Evolutionary conservation across 495 filamentous ascomycete species (phyloP).

Genomic region (Chlorociboria aeruginascens): DNA sequence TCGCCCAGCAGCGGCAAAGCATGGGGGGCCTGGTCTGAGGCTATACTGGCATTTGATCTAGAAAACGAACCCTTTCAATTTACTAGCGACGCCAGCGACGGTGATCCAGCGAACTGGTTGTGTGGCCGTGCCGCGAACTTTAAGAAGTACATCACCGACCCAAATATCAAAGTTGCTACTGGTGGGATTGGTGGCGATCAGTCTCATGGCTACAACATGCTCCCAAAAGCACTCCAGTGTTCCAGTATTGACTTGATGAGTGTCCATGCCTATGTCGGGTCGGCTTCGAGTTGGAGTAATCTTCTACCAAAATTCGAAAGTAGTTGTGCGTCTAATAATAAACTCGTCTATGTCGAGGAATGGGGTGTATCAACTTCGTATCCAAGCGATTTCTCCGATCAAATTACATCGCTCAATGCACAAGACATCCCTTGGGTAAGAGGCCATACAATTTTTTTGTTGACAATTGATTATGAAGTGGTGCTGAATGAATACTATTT

Average conservation of each 20-base stretch:
- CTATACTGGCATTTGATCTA: too few relatives aligned
- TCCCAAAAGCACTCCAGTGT: slow-evolving; percentile 15
- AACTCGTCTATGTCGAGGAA: slow-evolving; percentile 20
- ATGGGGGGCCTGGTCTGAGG: too few relatives aligned
- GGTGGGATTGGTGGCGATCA: slow-evolving; percentile 21
- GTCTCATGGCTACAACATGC: slow-evolving; percentile 17
- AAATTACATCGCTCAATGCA: not conserved
- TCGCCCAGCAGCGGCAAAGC: too few relatives aligned
- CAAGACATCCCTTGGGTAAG: not conserved
- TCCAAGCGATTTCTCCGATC: not conserved
- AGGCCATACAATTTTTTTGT: not conserved
- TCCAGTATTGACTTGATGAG: slow-evolving; percentile 18
- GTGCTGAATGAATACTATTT: not conserved
- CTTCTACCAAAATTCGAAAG: slow-evolving; percentile 5
- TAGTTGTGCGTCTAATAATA: slow-evolving; percentile 15
- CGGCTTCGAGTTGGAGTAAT: slow-evolving; percentile 9
- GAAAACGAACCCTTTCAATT: too few relatives aligned
- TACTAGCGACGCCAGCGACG: too few relatives aligned
- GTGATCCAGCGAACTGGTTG: too few relatives aligned
- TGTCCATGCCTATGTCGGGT: slow-evolving; percentile 19
- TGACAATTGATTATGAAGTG: not conserved
- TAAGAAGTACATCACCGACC: not conserved
- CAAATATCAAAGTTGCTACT: slow-evolving; percentile 14
- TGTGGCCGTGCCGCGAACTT: too few relatives aligned
- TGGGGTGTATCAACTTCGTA: slow-evolving; percentile 15